A percentile compares a stretch with the other conserved stretches of the same genome.
Evolutionary conservation across 306 rosid species (phyloP).

Genomic region (Fragaria iinumae): DNA sequence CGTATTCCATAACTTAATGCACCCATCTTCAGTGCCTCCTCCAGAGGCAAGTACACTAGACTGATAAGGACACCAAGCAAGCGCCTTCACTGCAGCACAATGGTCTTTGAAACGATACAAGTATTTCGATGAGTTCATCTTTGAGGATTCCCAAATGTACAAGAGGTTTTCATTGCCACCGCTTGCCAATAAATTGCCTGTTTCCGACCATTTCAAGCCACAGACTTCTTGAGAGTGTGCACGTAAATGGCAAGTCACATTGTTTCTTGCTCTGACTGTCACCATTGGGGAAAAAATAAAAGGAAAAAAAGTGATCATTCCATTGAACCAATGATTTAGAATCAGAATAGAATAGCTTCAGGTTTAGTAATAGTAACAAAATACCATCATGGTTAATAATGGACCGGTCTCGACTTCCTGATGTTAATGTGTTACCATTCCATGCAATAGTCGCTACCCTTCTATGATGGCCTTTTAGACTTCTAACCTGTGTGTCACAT

Average conservation of each 20-base stretch:
- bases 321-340: constrained; percentile 3
- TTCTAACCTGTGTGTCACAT: constrained; percentile 50
- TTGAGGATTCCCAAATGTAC: constrained; percentile 68
- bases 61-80: constrained; percentile 83
- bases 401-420: constrained; percentile 73
- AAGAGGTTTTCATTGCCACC: constrained; percentile 77
- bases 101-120: constrained; percentile 62
- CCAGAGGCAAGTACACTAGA: constrained; percentile 68
- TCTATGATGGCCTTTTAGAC: constrained; percentile 45
- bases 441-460: constrained; percentile 59
- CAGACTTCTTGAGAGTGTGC: constrained; percentile 63
- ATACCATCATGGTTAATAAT: constrained; percentile 73
- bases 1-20: constrained; percentile 70
- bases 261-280: constrained; percentile 56
- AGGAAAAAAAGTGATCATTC: neutral
- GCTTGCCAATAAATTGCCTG: constrained; percentile 69
- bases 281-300: neutral
- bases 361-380: neutral
- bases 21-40: constrained; percentile 71
- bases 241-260: constrained; percentile 36
- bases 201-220: constrained; percentile 72
- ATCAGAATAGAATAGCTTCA: neutral
- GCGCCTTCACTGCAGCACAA: constrained; percentile 72
- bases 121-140: constrained; percentile 61
- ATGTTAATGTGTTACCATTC: constrained; percentile 63